Evolutionary conservation across 2,329 filamentous ascomycete species (phyloP).

Genomic region (Trichophyton simii): DNA sequence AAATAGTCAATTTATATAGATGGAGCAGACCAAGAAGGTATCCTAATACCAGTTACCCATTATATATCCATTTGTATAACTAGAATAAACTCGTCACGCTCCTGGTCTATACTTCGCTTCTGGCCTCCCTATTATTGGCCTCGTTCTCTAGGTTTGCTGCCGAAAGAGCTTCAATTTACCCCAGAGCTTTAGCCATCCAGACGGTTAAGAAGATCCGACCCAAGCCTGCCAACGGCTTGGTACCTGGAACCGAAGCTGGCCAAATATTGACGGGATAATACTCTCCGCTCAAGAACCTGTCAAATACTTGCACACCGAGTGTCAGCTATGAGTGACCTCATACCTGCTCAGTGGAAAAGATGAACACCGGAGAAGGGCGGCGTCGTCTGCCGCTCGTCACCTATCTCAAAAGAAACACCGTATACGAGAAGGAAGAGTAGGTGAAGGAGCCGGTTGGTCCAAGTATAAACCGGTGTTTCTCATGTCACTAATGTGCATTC

Average conservation of each 20-base stretch:
- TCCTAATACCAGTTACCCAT: too few species aligned
- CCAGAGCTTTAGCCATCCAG: neutral
- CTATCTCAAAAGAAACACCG: neutral
- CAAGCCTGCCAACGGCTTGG: neutral
- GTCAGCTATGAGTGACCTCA: neutral
- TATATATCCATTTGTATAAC: neutral
- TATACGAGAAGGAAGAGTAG: neutral
- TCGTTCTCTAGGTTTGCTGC: neutral
- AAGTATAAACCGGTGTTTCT: neutral
- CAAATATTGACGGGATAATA: neutral
- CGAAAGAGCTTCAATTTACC: neutral
- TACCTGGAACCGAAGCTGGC: neutral
- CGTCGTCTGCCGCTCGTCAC: neutral
- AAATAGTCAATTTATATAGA: too few species aligned
- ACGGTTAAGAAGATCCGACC: neutral
- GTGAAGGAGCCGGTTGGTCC: neutral
- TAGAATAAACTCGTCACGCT: neutral
- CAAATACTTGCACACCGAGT: neutral
- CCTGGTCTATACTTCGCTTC: neutral
- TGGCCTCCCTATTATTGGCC: neutral
- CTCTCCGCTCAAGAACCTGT: neutral
- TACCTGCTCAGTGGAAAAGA: neutral
- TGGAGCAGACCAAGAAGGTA: too few species aligned
- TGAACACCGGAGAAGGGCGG: neutral
- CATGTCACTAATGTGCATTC: neutral